Percentiles rank a stretch among this genome's conserved stretches.
These are phyloP conservation scores for Tulasnella calospora DNA, from an alignment of 768 basidiomycete genomes.

Conservation along the genomic window DNA sequence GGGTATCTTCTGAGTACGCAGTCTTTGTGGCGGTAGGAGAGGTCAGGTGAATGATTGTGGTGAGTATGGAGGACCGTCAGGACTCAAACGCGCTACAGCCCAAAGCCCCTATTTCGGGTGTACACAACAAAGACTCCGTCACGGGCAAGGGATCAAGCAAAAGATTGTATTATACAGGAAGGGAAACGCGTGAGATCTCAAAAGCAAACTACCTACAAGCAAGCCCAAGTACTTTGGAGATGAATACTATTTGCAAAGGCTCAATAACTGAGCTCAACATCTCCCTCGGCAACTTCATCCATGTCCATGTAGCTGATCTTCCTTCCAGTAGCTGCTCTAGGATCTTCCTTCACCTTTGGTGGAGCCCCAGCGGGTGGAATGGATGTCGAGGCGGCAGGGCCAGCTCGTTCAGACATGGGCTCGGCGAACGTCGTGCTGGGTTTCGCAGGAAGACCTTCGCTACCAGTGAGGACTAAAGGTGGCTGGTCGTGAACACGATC, in stretches of 20 bases:
- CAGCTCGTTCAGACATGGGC: slow-evolving; percentile 30
- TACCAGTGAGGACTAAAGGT: slow-evolving; percentile 50
- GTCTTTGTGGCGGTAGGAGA: background rate
- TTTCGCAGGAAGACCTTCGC: slow-evolving; percentile 75
- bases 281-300: slow-evolving; percentile 84
- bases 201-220: slow-evolving; percentile 1
- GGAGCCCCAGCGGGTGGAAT: slow-evolving; percentile 71
- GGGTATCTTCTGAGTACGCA: background rate
- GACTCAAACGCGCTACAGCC: background rate
- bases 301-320: slow-evolving; percentile 94
- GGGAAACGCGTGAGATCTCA: background rate
- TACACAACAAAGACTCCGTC: background rate
- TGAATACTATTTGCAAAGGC: background rate
- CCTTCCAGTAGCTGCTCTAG: slow-evolving; percentile 80
- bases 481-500: slow-evolving; percentile 47
- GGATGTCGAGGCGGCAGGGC: slow-evolving; percentile 38
- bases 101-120: background rate
- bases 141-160: background rate
- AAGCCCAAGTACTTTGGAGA: background rate
- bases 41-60: background rate
- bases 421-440: slow-evolving; percentile 47
- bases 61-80: background rate
- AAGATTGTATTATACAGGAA: background rate
- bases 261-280: slow-evolving; percentile 44
- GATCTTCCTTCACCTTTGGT: slow-evolving; percentile 87